These are phyloP conservation scores for Castanospermum australe DNA, from an alignment of 306 rosid genomes.

Conservation along the genomic window DNA sequence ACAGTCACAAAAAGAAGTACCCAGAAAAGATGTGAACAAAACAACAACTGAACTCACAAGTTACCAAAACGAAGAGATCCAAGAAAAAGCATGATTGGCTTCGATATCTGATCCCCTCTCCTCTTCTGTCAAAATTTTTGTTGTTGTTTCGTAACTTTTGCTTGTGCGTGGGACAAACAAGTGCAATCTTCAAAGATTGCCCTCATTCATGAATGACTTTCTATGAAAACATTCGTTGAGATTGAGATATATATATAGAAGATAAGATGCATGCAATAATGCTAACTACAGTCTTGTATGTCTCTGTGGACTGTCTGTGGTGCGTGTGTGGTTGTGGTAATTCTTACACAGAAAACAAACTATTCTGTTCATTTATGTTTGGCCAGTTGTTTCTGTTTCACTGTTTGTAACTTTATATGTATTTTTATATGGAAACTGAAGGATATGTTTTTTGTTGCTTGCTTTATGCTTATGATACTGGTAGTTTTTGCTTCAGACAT, in stretches of 20 bases:
- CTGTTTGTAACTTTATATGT: too few relatives aligned
- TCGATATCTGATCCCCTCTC: constrained; percentile 4
- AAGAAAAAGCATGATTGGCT: neutral
- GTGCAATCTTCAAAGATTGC: neutral
- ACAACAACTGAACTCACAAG: neutral
- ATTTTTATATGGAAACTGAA: neutral
- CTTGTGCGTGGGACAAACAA: neutral
- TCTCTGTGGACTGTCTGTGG: too few relatives aligned
- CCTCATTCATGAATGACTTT: neutral
- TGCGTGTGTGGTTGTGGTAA: too few relatives aligned
- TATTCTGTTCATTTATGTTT: neutral
- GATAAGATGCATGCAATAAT: too few relatives aligned
- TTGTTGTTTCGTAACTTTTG: neutral
- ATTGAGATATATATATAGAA: too few relatives aligned
- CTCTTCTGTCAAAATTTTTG: too few relatives aligned
- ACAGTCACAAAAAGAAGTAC: neutral
- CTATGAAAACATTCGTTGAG: too few relatives aligned
- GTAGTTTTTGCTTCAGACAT: too few relatives aligned
- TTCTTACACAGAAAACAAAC: neutral
- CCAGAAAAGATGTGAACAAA: constrained; percentile 4
- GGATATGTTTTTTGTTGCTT: neutral
- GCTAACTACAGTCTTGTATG: too few relatives aligned
- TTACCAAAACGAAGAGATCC: constrained; percentile 2
- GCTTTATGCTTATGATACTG: neutral
- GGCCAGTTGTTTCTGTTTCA: neutral